These are phyloP conservation scores for Coemansia sp. DNA, from an alignment of 192 early-diverging fungal species.

Conservation along the genomic window DNA sequence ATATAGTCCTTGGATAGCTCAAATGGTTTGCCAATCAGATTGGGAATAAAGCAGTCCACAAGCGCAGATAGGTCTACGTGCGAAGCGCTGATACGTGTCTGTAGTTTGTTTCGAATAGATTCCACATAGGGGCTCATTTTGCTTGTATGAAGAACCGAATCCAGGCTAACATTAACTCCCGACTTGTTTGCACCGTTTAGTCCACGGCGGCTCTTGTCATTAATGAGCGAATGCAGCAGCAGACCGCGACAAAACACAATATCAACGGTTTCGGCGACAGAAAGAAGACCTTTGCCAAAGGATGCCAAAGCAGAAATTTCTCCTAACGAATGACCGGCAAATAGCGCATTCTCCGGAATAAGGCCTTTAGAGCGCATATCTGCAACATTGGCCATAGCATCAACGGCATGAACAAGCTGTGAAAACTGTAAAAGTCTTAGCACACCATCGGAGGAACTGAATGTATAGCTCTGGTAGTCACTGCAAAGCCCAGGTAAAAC, in stretches of 20 bases:
- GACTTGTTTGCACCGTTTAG: conserved; percentile 34
- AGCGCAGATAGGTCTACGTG: conserved; percentile 35
- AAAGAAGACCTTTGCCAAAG: conserved; percentile 59
- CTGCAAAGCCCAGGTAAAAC: background rate
- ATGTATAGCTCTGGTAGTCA: background rate
- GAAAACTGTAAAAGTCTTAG: conserved; percentile 93
- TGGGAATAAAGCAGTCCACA: conserved; percentile 85
- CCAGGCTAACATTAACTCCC: background rate
- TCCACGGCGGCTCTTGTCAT: conserved; percentile 71
- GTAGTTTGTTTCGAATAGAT: background rate
- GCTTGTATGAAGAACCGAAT: background rate
- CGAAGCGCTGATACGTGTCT: background rate
- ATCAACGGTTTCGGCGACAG: conserved; percentile 78
- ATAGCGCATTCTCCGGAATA: conserved; percentile 73
- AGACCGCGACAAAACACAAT: conserved; percentile 92
- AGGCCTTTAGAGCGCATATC: conserved; percentile 85
- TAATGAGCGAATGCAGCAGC: conserved; percentile 94
- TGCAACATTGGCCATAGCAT: conserved; percentile 83
- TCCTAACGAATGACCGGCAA: conserved; percentile 93
- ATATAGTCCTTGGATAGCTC: conserved; percentile 76
- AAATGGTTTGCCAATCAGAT: conserved; percentile 90
- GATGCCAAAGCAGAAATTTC: conserved; percentile 85
- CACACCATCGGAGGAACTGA: conserved; percentile 74
- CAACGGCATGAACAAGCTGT: conserved; percentile 79
- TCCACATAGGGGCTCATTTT: background rate